phyloP scores from a whole-genome alignment of 148 eudicot species.

The Suaeda aralocaspica region DNA sequence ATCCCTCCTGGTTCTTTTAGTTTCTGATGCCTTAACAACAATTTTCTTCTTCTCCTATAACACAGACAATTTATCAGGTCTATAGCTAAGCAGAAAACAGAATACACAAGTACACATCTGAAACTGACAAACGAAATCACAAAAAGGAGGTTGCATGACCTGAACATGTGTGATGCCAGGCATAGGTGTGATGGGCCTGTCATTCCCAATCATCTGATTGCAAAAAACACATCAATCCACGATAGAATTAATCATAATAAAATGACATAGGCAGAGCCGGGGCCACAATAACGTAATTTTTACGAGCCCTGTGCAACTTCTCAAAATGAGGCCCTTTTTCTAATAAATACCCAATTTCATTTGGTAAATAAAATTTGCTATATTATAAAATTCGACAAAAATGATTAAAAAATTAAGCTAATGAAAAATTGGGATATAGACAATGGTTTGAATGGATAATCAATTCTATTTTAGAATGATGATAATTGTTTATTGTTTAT shows the following conservation, averaged over 20 bases:
- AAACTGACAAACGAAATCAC: background rate
- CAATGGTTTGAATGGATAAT: too few relatives aligned
- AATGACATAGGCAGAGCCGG: too few relatives aligned
- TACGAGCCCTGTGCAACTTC: too few relatives aligned
- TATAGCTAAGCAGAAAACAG: background rate
- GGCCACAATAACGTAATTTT: too few relatives aligned
- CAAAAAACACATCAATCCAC: conserved; percentile 12
- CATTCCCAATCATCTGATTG: conserved; percentile 65
- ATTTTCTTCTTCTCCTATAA: conserved; percentile 65
- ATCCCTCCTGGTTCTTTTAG: conserved; percentile 78
- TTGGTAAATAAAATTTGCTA: too few relatives aligned
- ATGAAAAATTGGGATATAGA: too few relatives aligned
- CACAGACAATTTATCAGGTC: conserved; percentile 4
- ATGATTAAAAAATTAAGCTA: too few relatives aligned
- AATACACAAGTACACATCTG: background rate
- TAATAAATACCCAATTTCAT: too few relatives aligned
- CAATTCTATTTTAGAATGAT: too few relatives aligned
- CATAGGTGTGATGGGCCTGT: conserved; percentile 66
- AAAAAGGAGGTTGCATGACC: conserved; percentile 21
- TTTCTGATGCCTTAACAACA: conserved; percentile 56
- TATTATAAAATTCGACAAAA: too few relatives aligned
- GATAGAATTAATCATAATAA: background rate
- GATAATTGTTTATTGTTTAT: too few relatives aligned
- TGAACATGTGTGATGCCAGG: conserved; percentile 52
- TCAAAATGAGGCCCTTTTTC: too few relatives aligned